These are phyloP conservation scores for Trifolium fragiferum DNA, from an alignment of 306 rosid species.

Conservation along the genomic window DNA sequence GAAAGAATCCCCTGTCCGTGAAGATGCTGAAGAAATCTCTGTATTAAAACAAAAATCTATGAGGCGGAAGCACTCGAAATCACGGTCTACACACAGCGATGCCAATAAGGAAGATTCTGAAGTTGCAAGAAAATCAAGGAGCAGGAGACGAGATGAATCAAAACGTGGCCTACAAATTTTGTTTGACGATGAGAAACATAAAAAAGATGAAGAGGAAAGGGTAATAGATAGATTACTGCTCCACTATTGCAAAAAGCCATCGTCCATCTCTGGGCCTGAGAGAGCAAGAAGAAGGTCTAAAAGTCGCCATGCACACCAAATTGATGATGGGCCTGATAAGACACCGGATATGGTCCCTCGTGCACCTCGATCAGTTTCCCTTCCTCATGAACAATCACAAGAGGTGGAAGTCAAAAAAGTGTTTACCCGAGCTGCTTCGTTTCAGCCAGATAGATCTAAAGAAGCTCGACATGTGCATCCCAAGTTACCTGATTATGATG, in stretches of 20 bases:
- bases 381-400: constrained; percentile 65
- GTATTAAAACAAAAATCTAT: constrained; percentile 66
- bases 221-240: constrained; percentile 82
- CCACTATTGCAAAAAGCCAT: constrained; percentile 77
- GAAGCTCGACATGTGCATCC: constrained; percentile 91
- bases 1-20: constrained; percentile 45
- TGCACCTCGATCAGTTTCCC: constrained; percentile 73
- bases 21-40: constrained; percentile 48
- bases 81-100: constrained; percentile 54
- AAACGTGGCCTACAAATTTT: constrained; percentile 76
- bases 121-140: constrained; percentile 65
- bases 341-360: constrained; percentile 45
- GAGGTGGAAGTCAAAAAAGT: constrained; percentile 61
- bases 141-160: constrained; percentile 68
- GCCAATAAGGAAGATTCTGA: constrained; percentile 54
- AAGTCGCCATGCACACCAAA: constrained; percentile 61
- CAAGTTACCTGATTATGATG: constrained; percentile 90
- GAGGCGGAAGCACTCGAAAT: constrained; percentile 73
- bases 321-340: constrained; percentile 46
- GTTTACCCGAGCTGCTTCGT: constrained; percentile 76
- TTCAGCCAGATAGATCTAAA: constrained; percentile 68
- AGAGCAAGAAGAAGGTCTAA: constrained; percentile 66
- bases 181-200: constrained; percentile 70
- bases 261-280: constrained; percentile 59
- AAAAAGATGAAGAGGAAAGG: constrained; percentile 80